Conservation (phyloP, 2,329 filamentous ascomycete species). For the Dactylellina sp. region DNA sequence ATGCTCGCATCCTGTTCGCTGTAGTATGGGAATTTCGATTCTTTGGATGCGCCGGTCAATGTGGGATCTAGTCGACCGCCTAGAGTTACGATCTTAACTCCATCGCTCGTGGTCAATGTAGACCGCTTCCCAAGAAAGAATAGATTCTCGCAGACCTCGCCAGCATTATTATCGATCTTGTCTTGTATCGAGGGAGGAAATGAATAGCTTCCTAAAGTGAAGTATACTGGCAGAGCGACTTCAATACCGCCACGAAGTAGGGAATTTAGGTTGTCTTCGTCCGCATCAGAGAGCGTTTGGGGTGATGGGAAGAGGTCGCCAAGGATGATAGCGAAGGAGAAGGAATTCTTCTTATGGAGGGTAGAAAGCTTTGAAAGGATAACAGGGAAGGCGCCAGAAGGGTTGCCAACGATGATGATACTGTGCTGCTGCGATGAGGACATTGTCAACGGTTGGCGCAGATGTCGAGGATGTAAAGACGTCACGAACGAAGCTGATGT, state of each 20-base stretch:
- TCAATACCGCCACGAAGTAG: constrained; percentile 78
- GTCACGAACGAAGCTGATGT: not conserved
- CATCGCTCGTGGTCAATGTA: constrained; percentile 88
- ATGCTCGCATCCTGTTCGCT: constrained; percentile 79
- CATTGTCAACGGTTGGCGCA: constrained; percentile 22
- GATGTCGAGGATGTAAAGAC: not conserved
- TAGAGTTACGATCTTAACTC: constrained; percentile 85
- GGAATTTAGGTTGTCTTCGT: constrained; percentile 71
- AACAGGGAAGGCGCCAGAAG: constrained; percentile 80
- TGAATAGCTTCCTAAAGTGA: constrained; percentile 79
- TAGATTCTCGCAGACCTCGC: constrained; percentile 85
- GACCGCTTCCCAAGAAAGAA: constrained; percentile 89
- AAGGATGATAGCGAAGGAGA: constrained; percentile 83
- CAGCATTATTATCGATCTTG: constrained; percentile 76
- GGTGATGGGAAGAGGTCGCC: constrained; percentile 79
- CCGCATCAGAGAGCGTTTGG: constrained; percentile 65
- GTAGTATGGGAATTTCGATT: constrained; percentile 82
- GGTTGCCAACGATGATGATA: constrained; percentile 79
- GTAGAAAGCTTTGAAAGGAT: constrained; percentile 83
- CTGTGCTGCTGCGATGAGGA: constrained; percentile 42
- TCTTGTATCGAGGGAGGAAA: constrained; percentile 78
- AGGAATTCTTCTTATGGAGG: constrained; percentile 87
- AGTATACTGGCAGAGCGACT: constrained; percentile 88
- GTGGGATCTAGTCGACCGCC: constrained; percentile 78
- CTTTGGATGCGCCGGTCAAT: constrained; percentile 74